phyloP scores from a whole-genome alignment of 2,329 filamentous ascomycete genomes.

The Cladosporium sp. region DNA sequence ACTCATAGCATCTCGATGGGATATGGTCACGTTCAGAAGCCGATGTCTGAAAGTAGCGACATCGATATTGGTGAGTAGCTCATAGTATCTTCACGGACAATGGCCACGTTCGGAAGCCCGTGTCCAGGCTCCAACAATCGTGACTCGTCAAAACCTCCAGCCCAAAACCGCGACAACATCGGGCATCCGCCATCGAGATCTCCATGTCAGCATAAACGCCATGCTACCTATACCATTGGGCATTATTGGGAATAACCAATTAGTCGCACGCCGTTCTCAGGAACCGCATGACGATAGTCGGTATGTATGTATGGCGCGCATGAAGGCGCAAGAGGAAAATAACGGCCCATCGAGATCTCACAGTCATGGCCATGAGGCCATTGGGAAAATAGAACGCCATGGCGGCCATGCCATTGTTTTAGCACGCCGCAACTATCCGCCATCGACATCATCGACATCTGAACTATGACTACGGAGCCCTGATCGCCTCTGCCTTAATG shows the following conservation, averaged over 20 bases:
- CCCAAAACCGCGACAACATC: not conserved
- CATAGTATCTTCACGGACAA: no score
- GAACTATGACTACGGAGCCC: not conserved
- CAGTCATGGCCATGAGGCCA: not conserved
- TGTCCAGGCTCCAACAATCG: not conserved
- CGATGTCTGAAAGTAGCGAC: no score
- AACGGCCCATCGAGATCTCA: not conserved
- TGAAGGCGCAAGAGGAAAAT: not conserved
- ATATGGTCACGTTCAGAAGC: no score
- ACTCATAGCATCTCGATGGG: no score
- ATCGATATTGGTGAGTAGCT: no score
- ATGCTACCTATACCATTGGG: not conserved
- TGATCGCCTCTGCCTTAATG: slow-evolving; percentile 1
- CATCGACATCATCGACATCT: not conserved
- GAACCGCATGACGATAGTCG: not conserved
- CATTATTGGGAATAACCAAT: not conserved
- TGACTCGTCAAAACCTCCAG: not conserved
- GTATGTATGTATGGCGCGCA: not conserved
- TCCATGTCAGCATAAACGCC: not conserved
- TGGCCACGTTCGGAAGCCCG: no score
- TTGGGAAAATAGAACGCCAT: not conserved
- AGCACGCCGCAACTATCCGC: not conserved
- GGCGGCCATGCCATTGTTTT: not conserved
- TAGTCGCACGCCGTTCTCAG: not conserved
- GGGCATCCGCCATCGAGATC: not conserved